Evolutionary conservation across 2,329 filamentous ascomycete species (phyloP).

Genomic region (Sporothrix curviconia): DNA sequence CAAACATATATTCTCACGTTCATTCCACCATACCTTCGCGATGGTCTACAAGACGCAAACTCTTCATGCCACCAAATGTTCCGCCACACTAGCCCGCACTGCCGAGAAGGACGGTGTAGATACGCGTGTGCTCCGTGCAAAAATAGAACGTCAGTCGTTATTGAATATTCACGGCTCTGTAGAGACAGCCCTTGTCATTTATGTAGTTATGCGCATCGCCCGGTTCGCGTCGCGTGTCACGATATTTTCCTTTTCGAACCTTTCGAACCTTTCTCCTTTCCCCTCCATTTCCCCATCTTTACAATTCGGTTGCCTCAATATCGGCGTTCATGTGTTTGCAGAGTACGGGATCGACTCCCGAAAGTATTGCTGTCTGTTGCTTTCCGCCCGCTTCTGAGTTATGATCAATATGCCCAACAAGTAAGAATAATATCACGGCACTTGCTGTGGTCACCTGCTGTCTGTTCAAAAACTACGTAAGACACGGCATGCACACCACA

Average conservation of each 20-base stretch:
- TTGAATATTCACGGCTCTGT: no score
- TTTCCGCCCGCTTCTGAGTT: not conserved
- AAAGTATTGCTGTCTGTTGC: not conserved
- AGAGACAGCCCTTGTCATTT: not conserved
- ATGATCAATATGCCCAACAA: not conserved
- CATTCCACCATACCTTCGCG: not conserved
- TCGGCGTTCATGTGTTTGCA: not conserved
- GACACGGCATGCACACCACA: conserved; percentile 6
- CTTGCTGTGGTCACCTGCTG: not conserved
- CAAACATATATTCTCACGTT: not conserved
- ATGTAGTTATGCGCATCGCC: not conserved
- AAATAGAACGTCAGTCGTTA: no score
- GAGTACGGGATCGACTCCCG: not conserved
- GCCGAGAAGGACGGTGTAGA: not conserved
- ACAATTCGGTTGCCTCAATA: not conserved
- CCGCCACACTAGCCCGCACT: no score
- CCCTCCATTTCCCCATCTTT: not conserved
- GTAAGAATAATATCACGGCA: not conserved
- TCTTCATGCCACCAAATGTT: no score
- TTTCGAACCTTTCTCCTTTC: not conserved
- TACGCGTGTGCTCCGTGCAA: not conserved
- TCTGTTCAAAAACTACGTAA: not conserved
- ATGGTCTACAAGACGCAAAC: not conserved
- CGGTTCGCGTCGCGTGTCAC: not conserved
- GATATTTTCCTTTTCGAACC: not conserved